Evolutionary conservation across 345 rosid species (phyloP).

Genomic region (Bruguiera parviflora): DNA sequence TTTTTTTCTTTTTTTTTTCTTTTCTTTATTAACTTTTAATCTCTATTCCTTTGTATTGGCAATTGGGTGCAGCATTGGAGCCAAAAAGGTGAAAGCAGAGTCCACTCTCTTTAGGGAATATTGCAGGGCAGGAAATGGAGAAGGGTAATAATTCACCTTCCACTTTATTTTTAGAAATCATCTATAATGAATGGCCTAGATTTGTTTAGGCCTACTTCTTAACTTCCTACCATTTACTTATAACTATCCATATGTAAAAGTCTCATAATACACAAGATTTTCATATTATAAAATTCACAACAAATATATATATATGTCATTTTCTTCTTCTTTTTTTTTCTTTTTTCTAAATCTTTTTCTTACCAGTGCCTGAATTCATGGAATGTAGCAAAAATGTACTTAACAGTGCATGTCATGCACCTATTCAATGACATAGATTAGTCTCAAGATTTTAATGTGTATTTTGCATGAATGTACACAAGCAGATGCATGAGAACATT

Average conservation of each 20-base stretch:
- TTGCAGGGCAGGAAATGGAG: slow-evolving; percentile 73
- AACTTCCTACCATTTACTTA: neutral
- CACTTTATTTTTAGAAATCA: neutral
- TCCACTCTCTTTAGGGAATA: slow-evolving; percentile 75
- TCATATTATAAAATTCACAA: no score
- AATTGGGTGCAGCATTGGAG: slow-evolving; percentile 72
- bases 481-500: slow-evolving; percentile 68
- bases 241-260: no score
- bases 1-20: no score
- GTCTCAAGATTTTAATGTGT: neutral
- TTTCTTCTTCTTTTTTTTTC: no score
- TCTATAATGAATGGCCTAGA: neutral
- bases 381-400: neutral
- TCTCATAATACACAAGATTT: no score
- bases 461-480: neutral
- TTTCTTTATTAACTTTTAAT: no score
- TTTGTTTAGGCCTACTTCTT: slow-evolving; percentile 1
- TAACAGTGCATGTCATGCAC: no score
- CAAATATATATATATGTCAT: no score
- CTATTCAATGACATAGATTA: neutral
- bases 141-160: slow-evolving; percentile 55
- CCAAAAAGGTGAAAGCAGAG: slow-evolving; percentile 88
- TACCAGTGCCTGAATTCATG: no score
- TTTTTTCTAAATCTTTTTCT: no score
- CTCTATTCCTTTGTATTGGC: slow-evolving; percentile 16